phyloP scores from a whole-genome alignment of 352 stramenopile genomes.

The Pythium coloratum region DNA sequence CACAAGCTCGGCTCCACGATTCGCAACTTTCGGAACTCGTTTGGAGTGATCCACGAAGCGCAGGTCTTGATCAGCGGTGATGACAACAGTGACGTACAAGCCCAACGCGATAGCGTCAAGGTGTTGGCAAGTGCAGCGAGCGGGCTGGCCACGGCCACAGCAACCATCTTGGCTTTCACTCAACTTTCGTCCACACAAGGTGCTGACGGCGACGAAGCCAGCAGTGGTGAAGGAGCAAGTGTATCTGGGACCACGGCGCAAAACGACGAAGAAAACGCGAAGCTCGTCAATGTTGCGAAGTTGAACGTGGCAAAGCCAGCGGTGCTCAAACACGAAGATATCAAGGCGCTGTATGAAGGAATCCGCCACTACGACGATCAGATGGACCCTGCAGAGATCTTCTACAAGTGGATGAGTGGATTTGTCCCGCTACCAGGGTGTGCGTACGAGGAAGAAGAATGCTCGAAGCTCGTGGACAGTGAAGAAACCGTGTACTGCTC shows the following conservation, averaged over 20 bases:
- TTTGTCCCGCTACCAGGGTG: conserved; percentile 52
- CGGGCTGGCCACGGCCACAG: not conserved
- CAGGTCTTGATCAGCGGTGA: conserved; percentile 12
- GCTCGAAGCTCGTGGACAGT: conserved; percentile 33
- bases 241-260: not conserved
- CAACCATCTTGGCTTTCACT: not conserved
- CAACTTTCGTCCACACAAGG: not conserved
- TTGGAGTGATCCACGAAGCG: conserved; percentile 26
- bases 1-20: conserved; percentile 21
- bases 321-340: conserved; percentile 31
- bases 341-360: conserved; percentile 39
- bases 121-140: conserved; percentile 6
- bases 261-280: not conserved
- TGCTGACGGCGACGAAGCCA: conserved; percentile 23
- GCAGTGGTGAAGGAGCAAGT: not conserved
- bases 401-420: conserved; percentile 58
- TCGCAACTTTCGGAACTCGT: conserved; percentile 13
- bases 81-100: not conserved
- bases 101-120: conserved; percentile 16
- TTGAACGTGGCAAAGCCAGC: conserved; percentile 8
- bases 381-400: conserved; percentile 54
- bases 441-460: conserved; percentile 29
- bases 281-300: not conserved
- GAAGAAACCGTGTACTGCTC: conserved; percentile 27
- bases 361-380: conserved; percentile 61